Percentiles rank a stretch among this genome's conserved stretches.
phyloP scores from a whole-genome alignment of 1,284 basidiomycete genomes.

The Pyrrhoderma lamaoense region DNA sequence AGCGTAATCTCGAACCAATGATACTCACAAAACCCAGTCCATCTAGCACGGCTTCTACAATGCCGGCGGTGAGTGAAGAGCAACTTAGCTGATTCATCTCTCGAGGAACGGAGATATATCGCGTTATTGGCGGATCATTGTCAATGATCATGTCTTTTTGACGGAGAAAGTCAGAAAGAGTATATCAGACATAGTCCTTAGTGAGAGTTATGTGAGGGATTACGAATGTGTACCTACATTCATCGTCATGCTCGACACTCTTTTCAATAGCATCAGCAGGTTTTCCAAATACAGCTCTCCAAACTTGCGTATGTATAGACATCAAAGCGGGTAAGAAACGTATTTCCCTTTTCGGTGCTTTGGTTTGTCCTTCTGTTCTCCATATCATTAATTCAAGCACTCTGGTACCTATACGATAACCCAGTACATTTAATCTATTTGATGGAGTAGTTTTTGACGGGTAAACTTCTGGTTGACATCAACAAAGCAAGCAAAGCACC shows the following conservation, averaged over 20 bases:
- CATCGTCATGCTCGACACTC: slow-evolving; percentile 92
- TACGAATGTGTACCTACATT: slow-evolving; percentile 54
- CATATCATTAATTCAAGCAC: slow-evolving; percentile 75
- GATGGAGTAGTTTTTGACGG: slow-evolving; percentile 6
- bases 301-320: slow-evolving; percentile 89
- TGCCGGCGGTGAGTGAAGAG: slow-evolving; percentile 93
- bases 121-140: slow-evolving; percentile 89
- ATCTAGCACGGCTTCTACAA: slow-evolving; percentile 96
- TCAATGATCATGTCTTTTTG: slow-evolving; percentile 96
- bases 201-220: background rate
- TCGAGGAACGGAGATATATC: slow-evolving; percentile 87
- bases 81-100: slow-evolving; percentile 94
- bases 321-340: slow-evolving; percentile 84
- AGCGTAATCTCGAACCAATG: slow-evolving; percentile 6
- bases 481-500: slow-evolving; percentile 31
- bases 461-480: background rate
- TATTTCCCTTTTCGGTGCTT: slow-evolving; percentile 83
- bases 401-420: slow-evolving; percentile 82
- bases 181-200: too few relatives aligned
- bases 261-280: slow-evolving; percentile 93
- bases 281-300: slow-evolving; percentile 90
- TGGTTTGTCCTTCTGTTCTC: slow-evolving; percentile 61
- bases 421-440: slow-evolving; percentile 75
- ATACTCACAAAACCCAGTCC: slow-evolving; percentile 91
- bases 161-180: too few relatives aligned